Evolutionary conservation across 192 early-diverging fungal genomes (phyloP), one percentile per base, ranked within the genome.

Genomic region (Coemansia sp.): DNA sequence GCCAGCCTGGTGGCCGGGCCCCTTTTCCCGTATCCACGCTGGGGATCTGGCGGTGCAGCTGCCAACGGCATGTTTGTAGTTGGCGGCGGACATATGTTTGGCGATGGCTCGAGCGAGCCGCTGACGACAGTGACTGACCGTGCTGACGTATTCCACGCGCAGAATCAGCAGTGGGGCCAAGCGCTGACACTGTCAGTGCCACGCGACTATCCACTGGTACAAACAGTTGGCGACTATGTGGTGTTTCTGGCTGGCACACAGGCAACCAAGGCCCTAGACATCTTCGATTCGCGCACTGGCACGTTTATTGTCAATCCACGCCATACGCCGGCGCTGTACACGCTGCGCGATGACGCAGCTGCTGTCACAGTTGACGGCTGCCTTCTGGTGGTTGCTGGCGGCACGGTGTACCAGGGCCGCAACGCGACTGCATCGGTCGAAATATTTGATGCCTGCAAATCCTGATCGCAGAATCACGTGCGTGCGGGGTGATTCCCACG

Each of bases 381-480:
- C 47, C 60, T 80, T 49, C 36, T 80, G 42, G 56, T 80, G 20
- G 59, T 80, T 34, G 77, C 68, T 26, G 77, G 77, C 18, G 77
- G 77, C 8, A 54, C 46, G 0, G 77, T 80, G 15, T 74, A 80
- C 58, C 68, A 74, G 50, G 68, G 77, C 54, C 64, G 65, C 53
- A 80, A 74, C 26, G 52, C 68, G 6, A 80, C 77, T 1, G 72
- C 65, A 1, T 74, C 77, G 0, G 77, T 80, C n/a, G 77, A 80
- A 62, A 67, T 80, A 62, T 80, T 80, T 53, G 52, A 74, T 24
- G 72, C 71, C 34, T 80, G 77, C 65, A 46, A 28, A 4, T 17
- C 20, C 36, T 62, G 18, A 17, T 18, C 4, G 15, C 17, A 8
- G 6, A 48, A 17, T 48, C 46, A 48, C 46, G 46, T 48, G 46